Percentiles rank a stretch among this genome's conserved stretches.
Conservation (phyloP, 371 early-diverging fungal genomes). For the Dinochytrium kinnereticum region DNA sequence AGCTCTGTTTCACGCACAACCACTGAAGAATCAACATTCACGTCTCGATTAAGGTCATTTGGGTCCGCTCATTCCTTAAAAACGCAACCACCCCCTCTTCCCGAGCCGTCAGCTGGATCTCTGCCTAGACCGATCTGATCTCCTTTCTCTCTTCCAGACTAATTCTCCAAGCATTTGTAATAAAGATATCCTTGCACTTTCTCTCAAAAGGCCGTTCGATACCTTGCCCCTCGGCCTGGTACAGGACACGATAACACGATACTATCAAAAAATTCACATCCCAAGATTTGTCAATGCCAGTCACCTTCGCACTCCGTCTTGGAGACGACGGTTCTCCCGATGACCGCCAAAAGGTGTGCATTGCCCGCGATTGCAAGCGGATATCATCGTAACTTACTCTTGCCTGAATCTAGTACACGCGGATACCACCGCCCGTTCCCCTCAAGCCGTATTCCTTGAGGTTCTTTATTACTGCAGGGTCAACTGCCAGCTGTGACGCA, state of each 20-base stretch:
- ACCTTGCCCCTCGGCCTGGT: neutral
- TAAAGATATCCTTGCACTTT: neutral
- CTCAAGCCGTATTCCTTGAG: slow-evolving; percentile 70
- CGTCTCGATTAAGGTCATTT: neutral
- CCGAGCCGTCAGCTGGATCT: neutral
- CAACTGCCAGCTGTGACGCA: slow-evolving; percentile 69
- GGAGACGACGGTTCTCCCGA: slow-evolving; percentile 54
- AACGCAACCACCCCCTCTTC: neutral
- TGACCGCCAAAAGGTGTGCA: slow-evolving; percentile 44
- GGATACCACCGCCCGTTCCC: slow-evolving; percentile 73
- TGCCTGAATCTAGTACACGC: slow-evolving; percentile 65
- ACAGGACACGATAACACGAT: no score
- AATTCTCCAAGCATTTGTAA: neutral
- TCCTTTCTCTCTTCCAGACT: neutral
- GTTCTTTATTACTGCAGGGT: slow-evolving; percentile 81
- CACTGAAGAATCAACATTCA: no score
- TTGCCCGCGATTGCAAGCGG: no score
- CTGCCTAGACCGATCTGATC: no score
- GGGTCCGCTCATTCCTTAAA: neutral
- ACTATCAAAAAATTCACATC: neutral
- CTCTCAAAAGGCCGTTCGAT: neutral
- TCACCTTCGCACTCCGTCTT: slow-evolving; percentile 46
- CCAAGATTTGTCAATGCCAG: slow-evolving; percentile 10
- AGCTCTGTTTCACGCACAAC: no score
- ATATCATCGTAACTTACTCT: no score